These are phyloP conservation scores for Lyophyllum decastes DNA, from an alignment of 768 basidiomycete genomes.

Conservation along the genomic window DNA sequence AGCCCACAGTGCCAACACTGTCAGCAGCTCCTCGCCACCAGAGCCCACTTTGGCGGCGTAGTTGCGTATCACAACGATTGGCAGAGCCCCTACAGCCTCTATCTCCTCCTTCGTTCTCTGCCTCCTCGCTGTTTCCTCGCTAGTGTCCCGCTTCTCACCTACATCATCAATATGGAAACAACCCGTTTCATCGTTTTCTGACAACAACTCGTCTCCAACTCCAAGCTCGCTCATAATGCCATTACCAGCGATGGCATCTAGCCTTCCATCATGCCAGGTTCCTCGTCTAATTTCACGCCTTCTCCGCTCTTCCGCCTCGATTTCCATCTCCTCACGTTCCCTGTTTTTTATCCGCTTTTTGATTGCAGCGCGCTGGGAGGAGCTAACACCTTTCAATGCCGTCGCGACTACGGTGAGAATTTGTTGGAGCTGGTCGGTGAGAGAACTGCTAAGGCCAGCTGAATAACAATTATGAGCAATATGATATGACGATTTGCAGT, in stretches of 20 bases:
- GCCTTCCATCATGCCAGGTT: slow-evolving; percentile 81
- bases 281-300: slow-evolving; percentile 58
- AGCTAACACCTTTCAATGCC: slow-evolving; percentile 67
- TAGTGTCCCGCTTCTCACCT: slow-evolving; percentile 19
- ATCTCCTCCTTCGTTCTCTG: slow-evolving; percentile 43
- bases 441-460: slow-evolving; percentile 84
- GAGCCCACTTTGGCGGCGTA: slow-evolving; percentile 62
- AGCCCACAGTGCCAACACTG: slow-evolving; percentile 82
- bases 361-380: slow-evolving; percentile 46
- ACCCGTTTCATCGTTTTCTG: slow-evolving; percentile 20
- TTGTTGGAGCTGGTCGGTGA: slow-evolving; percentile 81
- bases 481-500: too few relatives aligned
- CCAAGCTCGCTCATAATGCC: slow-evolving; percentile 88
- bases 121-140: slow-evolving; percentile 21
- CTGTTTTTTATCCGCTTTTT: slow-evolving; percentile 38
- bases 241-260: slow-evolving; percentile 85
- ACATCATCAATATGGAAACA: slow-evolving; percentile 1
- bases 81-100: slow-evolving; percentile 62
- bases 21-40: slow-evolving; percentile 69
- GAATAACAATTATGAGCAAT: slow-evolving; percentile 1
- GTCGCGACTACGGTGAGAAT: slow-evolving; percentile 78
- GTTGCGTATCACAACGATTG: slow-evolving; percentile 85
- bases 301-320: slow-evolving; percentile 36
- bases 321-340: slow-evolving; percentile 36
- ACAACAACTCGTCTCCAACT: slow-evolving; percentile 69